Conservation (phyloP, 202 grass and related monocot species). For the Eragrostis tef region DNA sequence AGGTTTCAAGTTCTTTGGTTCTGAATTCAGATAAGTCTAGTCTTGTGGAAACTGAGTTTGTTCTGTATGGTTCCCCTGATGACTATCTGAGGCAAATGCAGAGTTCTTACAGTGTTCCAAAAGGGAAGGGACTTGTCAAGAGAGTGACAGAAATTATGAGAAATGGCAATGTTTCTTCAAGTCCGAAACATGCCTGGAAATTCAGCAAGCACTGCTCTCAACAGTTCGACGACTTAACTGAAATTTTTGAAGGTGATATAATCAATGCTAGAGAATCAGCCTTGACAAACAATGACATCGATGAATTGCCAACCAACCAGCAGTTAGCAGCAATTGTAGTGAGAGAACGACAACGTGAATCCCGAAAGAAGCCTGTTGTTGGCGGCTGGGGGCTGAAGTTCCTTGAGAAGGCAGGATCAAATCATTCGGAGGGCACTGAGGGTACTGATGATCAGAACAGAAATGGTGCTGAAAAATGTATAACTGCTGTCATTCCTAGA, state of each 20-base stretch:
- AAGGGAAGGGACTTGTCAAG: constrained; percentile 63
- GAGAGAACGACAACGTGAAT: constrained; percentile 37
- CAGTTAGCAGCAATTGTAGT: constrained; percentile 79
- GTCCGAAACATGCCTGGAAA: constrained; percentile 52
- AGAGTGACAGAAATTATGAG: constrained; percentile 77
- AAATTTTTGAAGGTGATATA: constrained; percentile 37
- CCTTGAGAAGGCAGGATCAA: constrained; percentile 63
- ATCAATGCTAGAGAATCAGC: constrained; percentile 48
- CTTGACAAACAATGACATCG: constrained; percentile 33
- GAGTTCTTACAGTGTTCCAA: constrained; percentile 48
- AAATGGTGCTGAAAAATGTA: constrained; percentile 21
- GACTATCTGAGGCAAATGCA: constrained; percentile 59
- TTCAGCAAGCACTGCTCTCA: constrained; percentile 47
- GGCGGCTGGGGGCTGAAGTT: constrained; percentile 95
- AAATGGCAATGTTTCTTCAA: constrained; percentile 53
- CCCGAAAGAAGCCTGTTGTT: constrained; percentile 33
- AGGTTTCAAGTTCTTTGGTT: constrained; percentile 66
- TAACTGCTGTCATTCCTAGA: constrained; percentile 65
- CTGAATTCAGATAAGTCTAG: constrained; percentile 49
- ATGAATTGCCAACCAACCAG: constrained; percentile 57
- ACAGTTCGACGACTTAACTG: constrained; percentile 44
- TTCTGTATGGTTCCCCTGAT: constrained; percentile 69
- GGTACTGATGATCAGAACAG: constrained; percentile 22
- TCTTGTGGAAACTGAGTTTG: constrained; percentile 68
- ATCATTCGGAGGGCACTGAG: constrained; percentile 6